Base-by-base conservation (phyloP, 2,329 filamentous ascomycete species). In the Chlorencoelia australis region DNA sequence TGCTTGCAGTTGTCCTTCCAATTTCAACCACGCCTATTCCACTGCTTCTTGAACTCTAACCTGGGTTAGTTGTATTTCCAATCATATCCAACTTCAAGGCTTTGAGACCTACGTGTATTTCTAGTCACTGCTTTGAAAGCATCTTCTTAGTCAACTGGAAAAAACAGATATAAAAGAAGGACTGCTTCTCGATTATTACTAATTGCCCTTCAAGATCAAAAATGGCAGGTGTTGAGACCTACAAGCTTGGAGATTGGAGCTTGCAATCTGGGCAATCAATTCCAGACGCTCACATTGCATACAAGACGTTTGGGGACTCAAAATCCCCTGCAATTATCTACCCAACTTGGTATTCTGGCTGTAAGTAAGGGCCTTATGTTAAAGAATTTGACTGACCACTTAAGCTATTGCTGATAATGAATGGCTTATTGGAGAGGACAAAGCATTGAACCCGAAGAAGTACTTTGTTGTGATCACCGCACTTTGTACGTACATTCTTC, bases 321-420 rank as follows among this genome's bases (percentile, higher is more conserved):
- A 67, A 62, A 0, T 65, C 62, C 5, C 81, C 82, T 6, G 75
- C 75, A 2, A 72, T 88, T 40, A 70, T 88, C 42, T 88, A 88
- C 51, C 83, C 82, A 2, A 77, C 76, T 2, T 88, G 82, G 82
- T 88, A 78, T 55, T 78, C 74, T 11, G 77, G 77, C 41, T 46
- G 68, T 72, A 54, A 33, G 65, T 58, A 11, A 9, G 16, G 8
- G 7, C 9, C 10, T 28, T 8, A 2, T 21, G 20, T 11, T 4
- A 6, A 13, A 18, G 22, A 24, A 35, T 25, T 7, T 13, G 24
- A 30, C 40, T 47, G 25, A 48, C 26, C 8, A n/a, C 7, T n/a
- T 18, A 58, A 35, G 63, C 59, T 3, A 82, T 88, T 43, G 62
- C 67, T 2, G 77, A 83, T 50, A 88, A 88, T 42, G 67, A 81